Evolutionary conservation across 2,329 filamentous ascomycete species (phyloP), one percentile per base, ranked within the genome.

Genomic region (Dryadomyces quercivorus): DNA sequence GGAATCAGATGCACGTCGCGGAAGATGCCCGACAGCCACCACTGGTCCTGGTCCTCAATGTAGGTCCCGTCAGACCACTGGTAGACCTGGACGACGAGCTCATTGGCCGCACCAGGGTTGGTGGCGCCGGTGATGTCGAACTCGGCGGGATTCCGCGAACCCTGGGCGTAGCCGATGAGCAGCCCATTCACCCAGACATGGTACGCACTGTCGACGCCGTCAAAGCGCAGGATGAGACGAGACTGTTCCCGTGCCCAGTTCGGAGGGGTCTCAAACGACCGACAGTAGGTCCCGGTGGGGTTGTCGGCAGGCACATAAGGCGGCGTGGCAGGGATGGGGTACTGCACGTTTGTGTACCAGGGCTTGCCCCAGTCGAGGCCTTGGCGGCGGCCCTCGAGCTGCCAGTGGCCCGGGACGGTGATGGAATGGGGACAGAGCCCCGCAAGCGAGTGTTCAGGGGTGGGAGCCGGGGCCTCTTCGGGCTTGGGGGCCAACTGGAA

Each of bases 201-300:
- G 61, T 84, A 88, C 0, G 84, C 80, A 61, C 81, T 83, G 61
- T 88, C 84, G 0, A 88, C 84, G 1, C 85, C 85, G 54, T 88
- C 84, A 57, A 87, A 88, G 12, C 84, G 72, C 21, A 88, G 67
- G 16, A 82, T 72, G 18, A 86, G 66, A 58, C 84, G 79, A 5
- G 59, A 63, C 54, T 67, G 63, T 1, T 18, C 15, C 53, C 67
- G 63, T 1, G n/a, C 8, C 70, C 75, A 78, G 8, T 68, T 64
- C 2, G 66, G 54, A 0, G 80, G 80, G 3, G 84, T 69, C 1
- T 67, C 61, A 60, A 86, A 84, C 3, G 65, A 68, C 10, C 75
- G 75, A 15, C 75, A 69, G 62, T 86, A 86, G 0, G 75, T 78
- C 7, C 84, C 83, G 0, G 80, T 85, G 3, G 81, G 80, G 54